Evolutionary conservation across 306 rosid genomes (phyloP).

Genomic region (Aeschynomene evenia): DNA sequence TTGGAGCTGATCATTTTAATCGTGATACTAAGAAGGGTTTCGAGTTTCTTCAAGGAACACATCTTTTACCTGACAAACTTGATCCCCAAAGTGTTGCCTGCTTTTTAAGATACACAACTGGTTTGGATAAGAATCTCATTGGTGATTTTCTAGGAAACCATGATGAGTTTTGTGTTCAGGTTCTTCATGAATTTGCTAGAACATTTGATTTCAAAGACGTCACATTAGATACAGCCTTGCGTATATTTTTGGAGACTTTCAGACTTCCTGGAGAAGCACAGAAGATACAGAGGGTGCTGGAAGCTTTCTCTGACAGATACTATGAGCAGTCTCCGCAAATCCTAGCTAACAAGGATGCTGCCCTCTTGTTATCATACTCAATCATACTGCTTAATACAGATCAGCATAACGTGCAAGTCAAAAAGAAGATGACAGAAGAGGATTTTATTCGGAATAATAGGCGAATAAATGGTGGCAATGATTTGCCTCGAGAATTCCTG

Average conservation of each 20-base stretch:
- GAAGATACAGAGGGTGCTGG: conserved; percentile 98
- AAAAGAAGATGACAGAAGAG: conserved; percentile 95
- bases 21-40: conserved; percentile 95
- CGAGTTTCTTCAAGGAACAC: conserved; percentile 94
- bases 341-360: conserved; percentile 90
- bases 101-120: conserved; percentile 84
- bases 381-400: conserved; percentile 92
- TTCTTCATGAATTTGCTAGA: conserved; percentile 92
- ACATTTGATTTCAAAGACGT: conserved; percentile 93
- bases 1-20: conserved; percentile 96
- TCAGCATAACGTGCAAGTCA: conserved; percentile 90
- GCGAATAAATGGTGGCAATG: conserved; percentile 86
- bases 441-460: conserved; percentile 89
- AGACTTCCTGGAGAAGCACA: conserved; percentile 97
- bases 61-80: conserved; percentile 90
- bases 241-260: conserved; percentile 90
- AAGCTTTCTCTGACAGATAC: conserved; percentile 97
- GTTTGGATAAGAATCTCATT: conserved; percentile 92
- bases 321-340: conserved; percentile 82
- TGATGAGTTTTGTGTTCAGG: conserved; percentile 90
- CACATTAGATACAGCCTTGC: conserved; percentile 87
- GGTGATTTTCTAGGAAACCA: conserved; percentile 96
- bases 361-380: conserved; percentile 85
- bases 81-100: conserved; percentile 93
- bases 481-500: conserved; percentile 83